Percentiles rank a stretch among this genome's conserved stretches.
Conservation (phyloP, 352 stramenopile species). For the Phytophthora fragariae region DNA sequence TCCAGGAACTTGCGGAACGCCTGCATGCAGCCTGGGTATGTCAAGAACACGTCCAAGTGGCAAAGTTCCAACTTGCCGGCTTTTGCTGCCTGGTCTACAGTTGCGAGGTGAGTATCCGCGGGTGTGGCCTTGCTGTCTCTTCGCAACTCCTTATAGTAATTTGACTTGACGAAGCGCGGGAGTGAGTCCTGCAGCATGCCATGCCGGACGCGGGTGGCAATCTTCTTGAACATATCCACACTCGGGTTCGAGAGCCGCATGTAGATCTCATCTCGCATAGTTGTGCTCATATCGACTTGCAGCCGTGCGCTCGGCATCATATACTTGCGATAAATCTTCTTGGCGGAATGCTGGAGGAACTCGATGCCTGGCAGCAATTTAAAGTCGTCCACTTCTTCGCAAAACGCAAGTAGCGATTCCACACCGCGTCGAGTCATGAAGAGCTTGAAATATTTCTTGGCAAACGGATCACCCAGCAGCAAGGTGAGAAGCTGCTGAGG, state of each 20-base stretch:
- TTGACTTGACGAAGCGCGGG: conserved; percentile 79
- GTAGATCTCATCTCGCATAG: conserved; percentile 83
- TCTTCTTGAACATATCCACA: conserved; percentile 89
- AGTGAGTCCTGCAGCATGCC: conserved; percentile 85
- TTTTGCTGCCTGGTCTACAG: conserved; percentile 72
- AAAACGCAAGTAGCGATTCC: conserved; percentile 77
- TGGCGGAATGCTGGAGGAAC: conserved; percentile 84
- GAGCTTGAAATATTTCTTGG: conserved; percentile 79
- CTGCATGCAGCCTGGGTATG: conserved; percentile 70
- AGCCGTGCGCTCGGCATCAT: conserved; percentile 77
- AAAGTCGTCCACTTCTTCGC: conserved; percentile 81
- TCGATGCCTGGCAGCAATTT: conserved; percentile 84
- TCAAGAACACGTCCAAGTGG: conserved; percentile 79
- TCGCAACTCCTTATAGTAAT: conserved; percentile 72
- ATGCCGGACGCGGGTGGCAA: conserved; percentile 63
- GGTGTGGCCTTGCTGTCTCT: conserved; percentile 51
- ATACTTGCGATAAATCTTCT: conserved; percentile 90
- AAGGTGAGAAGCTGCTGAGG: conserved; percentile 59
- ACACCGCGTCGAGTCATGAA: conserved; percentile 76
- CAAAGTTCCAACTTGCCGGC: conserved; percentile 75
- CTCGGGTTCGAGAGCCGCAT: conserved; percentile 68
- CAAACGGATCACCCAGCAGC: conserved; percentile 63
- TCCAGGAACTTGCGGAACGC: conserved; percentile 80
- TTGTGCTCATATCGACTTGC: conserved; percentile 86
- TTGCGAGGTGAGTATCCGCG: conserved; percentile 58